Base-by-base conservation (phyloP, 495 filamentous ascomycete genomes). In the Acidomyces sp. region DNA sequence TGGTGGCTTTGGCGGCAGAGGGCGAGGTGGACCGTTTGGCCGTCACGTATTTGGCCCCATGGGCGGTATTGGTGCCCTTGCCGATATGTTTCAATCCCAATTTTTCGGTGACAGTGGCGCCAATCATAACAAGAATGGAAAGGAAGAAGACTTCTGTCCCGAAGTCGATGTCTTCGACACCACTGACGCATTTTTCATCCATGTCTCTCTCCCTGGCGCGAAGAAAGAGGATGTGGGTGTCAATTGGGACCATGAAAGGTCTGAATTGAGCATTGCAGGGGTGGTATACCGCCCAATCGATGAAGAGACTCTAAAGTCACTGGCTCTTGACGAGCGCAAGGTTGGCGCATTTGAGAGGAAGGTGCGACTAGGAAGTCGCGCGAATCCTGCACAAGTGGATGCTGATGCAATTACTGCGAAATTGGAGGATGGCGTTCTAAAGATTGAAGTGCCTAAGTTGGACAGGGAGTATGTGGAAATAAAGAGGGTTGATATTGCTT, bases 191-290 rank as follows among this genome's bases (percentile, higher is more conserved):
- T 86, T 71, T 54, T 62, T 80, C 10, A 55, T 88, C 16, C 82
- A 88, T 53, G 58, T 83, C 29, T 78, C 81, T 1, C 61, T 88
- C 0, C 78, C 84, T 1, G 84, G 84, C 13, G 81, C 78, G 5
- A 75, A 75, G 60, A 85, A 83, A 54, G 69, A 80, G 45, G 81
- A 92, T 54, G 64, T 88, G 12, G 78, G 68, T 34, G 73, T 92
- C 25, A 75, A 75, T 56, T 92, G 76, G 63, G 77, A 87, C 51
- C 64, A 71, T 2, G 74, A 82, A 5, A 73, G 76, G 54, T 67
- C 63, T 15, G 65, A 70, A 30, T 57, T 92, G 29, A 69, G 64
- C 39, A 62, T 92, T 34, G 69, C 73, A 0, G 84, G 84, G 13
- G 74, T 86, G 4, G 66, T 84, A 18, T 68, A 84, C 50, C 67